phyloP scores from a whole-genome alignment of 148 eudicot species.

The Fagopyrum esculentum region DNA sequence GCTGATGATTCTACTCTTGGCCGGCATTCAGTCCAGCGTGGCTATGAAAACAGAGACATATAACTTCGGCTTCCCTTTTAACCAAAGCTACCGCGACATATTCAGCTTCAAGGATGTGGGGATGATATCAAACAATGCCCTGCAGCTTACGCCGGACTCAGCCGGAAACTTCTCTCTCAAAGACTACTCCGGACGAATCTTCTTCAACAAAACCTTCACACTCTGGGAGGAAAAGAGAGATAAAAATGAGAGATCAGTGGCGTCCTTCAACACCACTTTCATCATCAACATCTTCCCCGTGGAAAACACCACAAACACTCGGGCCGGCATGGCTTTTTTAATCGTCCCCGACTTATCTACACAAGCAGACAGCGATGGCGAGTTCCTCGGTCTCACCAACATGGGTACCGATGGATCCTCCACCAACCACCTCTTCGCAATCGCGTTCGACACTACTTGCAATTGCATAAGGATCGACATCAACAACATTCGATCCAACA shows the following conservation, averaged over 20 bases:
- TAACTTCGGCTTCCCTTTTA: conserved; percentile 31
- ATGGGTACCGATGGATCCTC: too few relatives aligned
- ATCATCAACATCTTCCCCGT: conserved; percentile 34
- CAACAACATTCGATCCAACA: too few relatives aligned
- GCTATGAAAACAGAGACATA: too few relatives aligned
- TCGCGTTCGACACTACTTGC: too few relatives aligned
- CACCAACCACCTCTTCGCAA: too few relatives aligned
- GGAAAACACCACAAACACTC: conserved; percentile 16
- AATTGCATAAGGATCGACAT: too few relatives aligned
- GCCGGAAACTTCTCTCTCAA: conserved; percentile 8
- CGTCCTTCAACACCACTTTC: conserved; percentile 57
- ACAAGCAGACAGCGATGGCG: not conserved
- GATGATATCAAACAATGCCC: conserved; percentile 36
- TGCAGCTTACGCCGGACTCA: conserved; percentile 71
- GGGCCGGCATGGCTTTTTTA: conserved; percentile 63
- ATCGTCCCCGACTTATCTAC: conserved; percentile 30
- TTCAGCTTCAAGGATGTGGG: conserved; percentile 18
- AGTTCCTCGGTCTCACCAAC: too few relatives aligned
- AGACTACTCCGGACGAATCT: conserved; percentile 41
- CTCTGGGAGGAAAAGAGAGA: conserved; percentile 33
- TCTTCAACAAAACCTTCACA: conserved; percentile 22
- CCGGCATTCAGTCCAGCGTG: too few relatives aligned
- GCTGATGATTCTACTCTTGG: too few relatives aligned
- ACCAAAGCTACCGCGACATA: conserved; percentile 9
- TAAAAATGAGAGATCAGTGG: conserved; percentile 8